Conservation (phyloP, 768 basidiomycete genomes). For the Serendipita sp. region DNA sequence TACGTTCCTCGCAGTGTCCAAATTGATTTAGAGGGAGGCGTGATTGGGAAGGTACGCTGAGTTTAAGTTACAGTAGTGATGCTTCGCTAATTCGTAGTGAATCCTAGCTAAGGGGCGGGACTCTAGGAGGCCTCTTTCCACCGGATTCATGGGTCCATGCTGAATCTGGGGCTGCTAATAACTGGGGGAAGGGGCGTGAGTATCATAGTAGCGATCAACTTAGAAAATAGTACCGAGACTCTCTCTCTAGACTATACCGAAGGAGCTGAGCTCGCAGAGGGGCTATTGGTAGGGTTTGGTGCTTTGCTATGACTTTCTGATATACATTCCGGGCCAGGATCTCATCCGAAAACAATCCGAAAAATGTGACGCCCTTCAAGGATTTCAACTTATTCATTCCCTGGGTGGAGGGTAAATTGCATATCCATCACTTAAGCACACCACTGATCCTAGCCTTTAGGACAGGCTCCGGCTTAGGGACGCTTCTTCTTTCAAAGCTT, state of each 20-base stretch:
- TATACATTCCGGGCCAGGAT: slow-evolving; percentile 31
- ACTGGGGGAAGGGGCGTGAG: slow-evolving; percentile 10
- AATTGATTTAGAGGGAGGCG: slow-evolving; percentile 79
- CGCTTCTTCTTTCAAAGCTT: slow-evolving; percentile 92
- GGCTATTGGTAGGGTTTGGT: slow-evolving; percentile 39
- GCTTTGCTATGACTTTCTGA: background rate
- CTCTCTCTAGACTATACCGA: slow-evolving; percentile 7
- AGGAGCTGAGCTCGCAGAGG: slow-evolving; percentile 76
- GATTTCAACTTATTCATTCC: slow-evolving; percentile 62
- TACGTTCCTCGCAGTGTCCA: slow-evolving; percentile 86
- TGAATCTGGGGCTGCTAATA: slow-evolving; percentile 7
- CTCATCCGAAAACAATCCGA: slow-evolving; percentile 69
- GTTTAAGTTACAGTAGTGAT: background rate
- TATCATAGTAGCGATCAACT: background rate
- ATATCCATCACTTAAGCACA: slow-evolving; percentile 34
- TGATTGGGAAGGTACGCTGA: slow-evolving; percentile 44
- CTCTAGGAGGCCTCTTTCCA: slow-evolving; percentile 60
- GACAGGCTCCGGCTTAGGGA: slow-evolving; percentile 98
- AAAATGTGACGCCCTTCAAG: slow-evolving; percentile 73
- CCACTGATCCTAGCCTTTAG: slow-evolving; percentile 99
- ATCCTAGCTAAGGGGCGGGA: slow-evolving; percentile 46
- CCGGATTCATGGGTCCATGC: slow-evolving; percentile 65
- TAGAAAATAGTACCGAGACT: no score
- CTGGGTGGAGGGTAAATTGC: background rate
- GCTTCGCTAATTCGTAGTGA: slow-evolving; percentile 6